phyloP scores from a whole-genome alignment of 2,329 filamentous ascomycete genomes.

The Clonostachys byssicola region DNA sequence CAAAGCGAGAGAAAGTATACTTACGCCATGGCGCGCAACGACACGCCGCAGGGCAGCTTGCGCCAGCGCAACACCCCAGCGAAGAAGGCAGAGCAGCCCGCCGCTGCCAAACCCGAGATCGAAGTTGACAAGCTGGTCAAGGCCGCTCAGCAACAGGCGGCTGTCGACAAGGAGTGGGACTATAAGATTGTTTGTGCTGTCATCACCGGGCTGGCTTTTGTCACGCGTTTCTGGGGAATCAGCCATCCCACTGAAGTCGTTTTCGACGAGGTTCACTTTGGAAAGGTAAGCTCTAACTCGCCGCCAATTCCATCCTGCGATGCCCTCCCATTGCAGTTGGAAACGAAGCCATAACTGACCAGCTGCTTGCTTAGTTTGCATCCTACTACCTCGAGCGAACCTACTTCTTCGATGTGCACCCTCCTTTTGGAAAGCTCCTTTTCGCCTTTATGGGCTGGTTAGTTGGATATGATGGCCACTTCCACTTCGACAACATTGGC shows the following conservation, averaged over 20 bases:
- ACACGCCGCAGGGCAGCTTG: slow-evolving; percentile 52
- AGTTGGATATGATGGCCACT: slow-evolving; percentile 93
- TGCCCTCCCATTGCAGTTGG: not conserved
- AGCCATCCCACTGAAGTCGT: slow-evolving; percentile 94
- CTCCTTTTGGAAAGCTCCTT: slow-evolving; percentile 95
- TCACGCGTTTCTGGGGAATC: slow-evolving; percentile 95
- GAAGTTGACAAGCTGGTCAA: slow-evolving; percentile 48
- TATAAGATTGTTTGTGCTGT: slow-evolving; percentile 75
- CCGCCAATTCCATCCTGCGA: not conserved
- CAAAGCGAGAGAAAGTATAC: too few species aligned
- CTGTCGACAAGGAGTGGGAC: slow-evolving; percentile 64
- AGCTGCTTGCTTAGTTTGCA: slow-evolving; percentile 49
- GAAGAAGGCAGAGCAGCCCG: slow-evolving; percentile 37
- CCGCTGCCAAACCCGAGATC: slow-evolving; percentile 29
- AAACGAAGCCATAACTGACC: not conserved
- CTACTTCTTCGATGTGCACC: slow-evolving; percentile 99
- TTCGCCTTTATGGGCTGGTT: slow-evolving; percentile 98
- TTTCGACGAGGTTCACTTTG: slow-evolving; percentile 98
- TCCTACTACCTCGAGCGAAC: slow-evolving; percentile 89
- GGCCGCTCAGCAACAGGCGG: slow-evolving; percentile 22
- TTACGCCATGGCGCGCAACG: slow-evolving; percentile 36
- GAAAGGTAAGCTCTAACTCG: slow-evolving; percentile 68
- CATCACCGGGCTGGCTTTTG: slow-evolving; percentile 79
- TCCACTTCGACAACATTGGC: slow-evolving; percentile 98
- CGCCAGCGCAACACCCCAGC: slow-evolving; percentile 47